Conservation (phyloP, 2,329 filamentous ascomycete species). For the Neoscytalidium dimidiatum region DNA sequence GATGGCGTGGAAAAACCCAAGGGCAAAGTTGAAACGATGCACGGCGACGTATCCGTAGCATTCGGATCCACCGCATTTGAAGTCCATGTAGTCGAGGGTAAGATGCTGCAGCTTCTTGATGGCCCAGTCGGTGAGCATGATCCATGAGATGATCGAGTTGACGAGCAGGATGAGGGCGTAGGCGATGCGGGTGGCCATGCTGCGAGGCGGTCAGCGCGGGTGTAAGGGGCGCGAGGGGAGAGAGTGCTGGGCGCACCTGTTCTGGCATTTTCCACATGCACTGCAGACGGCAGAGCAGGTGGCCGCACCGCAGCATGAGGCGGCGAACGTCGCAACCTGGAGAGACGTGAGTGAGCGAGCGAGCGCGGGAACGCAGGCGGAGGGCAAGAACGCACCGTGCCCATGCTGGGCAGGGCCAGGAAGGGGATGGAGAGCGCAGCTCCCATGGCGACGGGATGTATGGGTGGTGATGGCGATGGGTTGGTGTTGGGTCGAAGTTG, state of each 20-base stretch:
- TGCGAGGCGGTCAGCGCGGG: slow-evolving; percentile 39
- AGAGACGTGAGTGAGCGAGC: slow-evolving; percentile 27
- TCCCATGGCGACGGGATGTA: slow-evolving; percentile 65
- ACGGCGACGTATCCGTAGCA: slow-evolving; percentile 97
- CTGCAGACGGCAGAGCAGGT: slow-evolving; percentile 96
- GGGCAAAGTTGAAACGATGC: slow-evolving; percentile 95
- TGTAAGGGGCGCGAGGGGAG: background rate
- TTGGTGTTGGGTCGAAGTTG: background rate
- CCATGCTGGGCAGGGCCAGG: slow-evolving; percentile 80
- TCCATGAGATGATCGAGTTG: slow-evolving; percentile 97
- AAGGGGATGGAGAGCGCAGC: slow-evolving; percentile 87
- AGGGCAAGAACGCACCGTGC: slow-evolving; percentile 66
- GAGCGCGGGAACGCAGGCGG: slow-evolving; percentile 13
- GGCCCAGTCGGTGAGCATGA: slow-evolving; percentile 98
- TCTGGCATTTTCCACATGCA: slow-evolving; percentile 94
- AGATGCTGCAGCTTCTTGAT: slow-evolving; percentile 92
- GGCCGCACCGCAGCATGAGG: slow-evolving; percentile 93
- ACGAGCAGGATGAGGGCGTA: slow-evolving; percentile 92
- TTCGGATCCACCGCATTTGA: slow-evolving; percentile 82
- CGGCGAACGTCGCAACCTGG: slow-evolving; percentile 74
- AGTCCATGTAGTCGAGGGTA: slow-evolving; percentile 93
- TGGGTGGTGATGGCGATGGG: slow-evolving; percentile 22
- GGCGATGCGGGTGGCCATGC: slow-evolving; percentile 94
- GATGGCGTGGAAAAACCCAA: slow-evolving; percentile 89
- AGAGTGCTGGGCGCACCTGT: slow-evolving; percentile 62